phyloP scores from a whole-genome alignment of 305 asterid genomes.

The Fraxinus velutina region DNA sequence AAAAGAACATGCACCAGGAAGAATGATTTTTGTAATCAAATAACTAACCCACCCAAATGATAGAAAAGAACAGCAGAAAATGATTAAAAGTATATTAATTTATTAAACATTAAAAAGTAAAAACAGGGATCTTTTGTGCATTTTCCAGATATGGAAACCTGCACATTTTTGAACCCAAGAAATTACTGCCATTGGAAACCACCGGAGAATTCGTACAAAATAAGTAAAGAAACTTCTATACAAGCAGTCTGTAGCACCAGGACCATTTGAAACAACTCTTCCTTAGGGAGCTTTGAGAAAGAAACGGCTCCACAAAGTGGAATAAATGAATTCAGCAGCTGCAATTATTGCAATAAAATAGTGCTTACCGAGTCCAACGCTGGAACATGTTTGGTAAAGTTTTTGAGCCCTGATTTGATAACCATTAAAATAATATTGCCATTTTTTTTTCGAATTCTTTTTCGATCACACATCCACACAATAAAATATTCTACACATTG shows the following conservation, averaged over 20 bases:
- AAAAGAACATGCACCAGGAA: background rate
- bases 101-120: background rate
- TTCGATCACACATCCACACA: too few species aligned
- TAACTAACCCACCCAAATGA: constrained; percentile 4
- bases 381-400: too few species aligned
- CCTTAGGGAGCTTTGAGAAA: background rate
- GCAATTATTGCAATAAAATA: background rate
- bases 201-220: background rate
- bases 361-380: background rate
- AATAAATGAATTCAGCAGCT: background rate
- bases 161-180: background rate
- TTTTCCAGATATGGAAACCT: background rate
- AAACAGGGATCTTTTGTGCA: background rate
- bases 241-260: background rate
- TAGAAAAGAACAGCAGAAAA: background rate
- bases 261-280: background rate
- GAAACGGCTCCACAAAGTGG: background rate
- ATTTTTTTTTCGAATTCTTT: too few species aligned
- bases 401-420: too few species aligned
- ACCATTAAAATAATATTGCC: too few species aligned
- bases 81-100: background rate
- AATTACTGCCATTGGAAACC: background rate
- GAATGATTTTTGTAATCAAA: background rate
- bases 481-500: too few species aligned
- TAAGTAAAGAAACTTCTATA: background rate